These are phyloP conservation scores for Staphylotrichum tortipilum DNA, from an alignment of 495 filamentous ascomycete species.

Conservation along the genomic window DNA sequence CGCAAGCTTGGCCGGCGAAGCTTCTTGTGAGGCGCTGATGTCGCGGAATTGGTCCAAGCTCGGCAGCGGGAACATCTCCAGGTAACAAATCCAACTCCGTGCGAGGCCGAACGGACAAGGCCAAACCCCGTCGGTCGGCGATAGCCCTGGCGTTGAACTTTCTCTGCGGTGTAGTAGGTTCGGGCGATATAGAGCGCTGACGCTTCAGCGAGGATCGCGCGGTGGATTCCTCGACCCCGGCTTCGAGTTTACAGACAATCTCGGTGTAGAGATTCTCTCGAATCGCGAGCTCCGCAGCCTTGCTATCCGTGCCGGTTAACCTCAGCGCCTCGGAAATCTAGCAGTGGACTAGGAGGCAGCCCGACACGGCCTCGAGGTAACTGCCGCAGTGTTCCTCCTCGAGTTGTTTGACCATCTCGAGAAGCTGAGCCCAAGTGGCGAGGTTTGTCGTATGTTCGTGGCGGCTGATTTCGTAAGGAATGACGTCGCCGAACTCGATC, in stretches of 20 bases:
- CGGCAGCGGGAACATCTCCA: too few species aligned
- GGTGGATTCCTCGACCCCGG: background rate
- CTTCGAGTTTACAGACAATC: background rate
- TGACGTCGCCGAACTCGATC: background rate
- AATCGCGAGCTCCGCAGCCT: background rate
- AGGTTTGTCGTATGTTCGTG: background rate
- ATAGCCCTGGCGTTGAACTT: too few species aligned
- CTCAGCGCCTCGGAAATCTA: background rate
- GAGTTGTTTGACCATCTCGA: background rate
- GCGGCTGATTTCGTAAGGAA: background rate
- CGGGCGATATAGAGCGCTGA: conserved; percentile 14
- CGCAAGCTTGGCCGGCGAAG: conserved; percentile 35
- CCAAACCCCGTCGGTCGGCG: too few species aligned
- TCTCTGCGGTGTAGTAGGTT: too few species aligned
- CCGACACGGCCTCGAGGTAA: background rate
- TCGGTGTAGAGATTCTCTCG: background rate
- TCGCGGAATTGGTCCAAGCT: too few species aligned
- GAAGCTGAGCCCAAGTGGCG: background rate
- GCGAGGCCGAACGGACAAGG: too few species aligned
- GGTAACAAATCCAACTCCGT: too few species aligned
- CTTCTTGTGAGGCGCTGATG: too few species aligned
- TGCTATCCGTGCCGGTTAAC: background rate
- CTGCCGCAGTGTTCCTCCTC: background rate
- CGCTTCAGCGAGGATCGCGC: background rate
- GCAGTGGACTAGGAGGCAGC: conserved; percentile 1